Base-by-base conservation (phyloP, 208 protist species). In the Porcisia hertigi region DNA sequence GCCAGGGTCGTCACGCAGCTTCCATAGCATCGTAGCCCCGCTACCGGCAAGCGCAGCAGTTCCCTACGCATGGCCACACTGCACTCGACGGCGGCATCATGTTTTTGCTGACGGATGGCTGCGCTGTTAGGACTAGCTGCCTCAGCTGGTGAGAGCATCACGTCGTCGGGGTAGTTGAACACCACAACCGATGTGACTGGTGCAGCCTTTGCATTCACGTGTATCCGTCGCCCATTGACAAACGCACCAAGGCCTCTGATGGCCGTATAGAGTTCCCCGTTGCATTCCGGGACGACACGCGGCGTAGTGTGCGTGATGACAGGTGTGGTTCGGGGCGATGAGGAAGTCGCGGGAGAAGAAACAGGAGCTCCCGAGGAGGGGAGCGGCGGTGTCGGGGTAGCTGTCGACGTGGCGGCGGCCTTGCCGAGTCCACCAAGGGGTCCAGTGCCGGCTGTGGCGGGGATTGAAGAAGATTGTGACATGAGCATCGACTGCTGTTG, bases 231-330 rank as follows among this genome's bases (percentile, higher is more conserved):
- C 2, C 92, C 92, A 70, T 96, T 96, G 9, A 87, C 49, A 59
- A 84, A 96, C 23, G 72, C 66, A 0, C 92, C 92, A 47, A 84
- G 67, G 14, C 89, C 91, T n/a, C 82, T 78, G 58, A 94, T 86
- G 20, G 89, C 92, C 18, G 86, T 90, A 78, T 88, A 95, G 69
- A 95, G 71, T 72, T 96, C 92, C 3, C 88, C 88, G 39, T 76
- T 57, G 71, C 79, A 81, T 75, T 89, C 71, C 60, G 75, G 69
- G 57, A 84, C 57, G 36, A 64, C 65, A 52, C 75, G 62, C 45
- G 63, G 59, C 60, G 41, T 73, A 36, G 71, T 58, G 64, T 58
- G 54, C 45, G 62, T 69, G 39, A 65, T 69, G 25, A 23, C 9
- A 59, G 60, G 66, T 41, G 43, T 49, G n/a, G 14, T 18, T 11